Evolutionary conservation across 768 basidiomycete species (phyloP).

Genomic region (Fomitopsis pulvina): DNA sequence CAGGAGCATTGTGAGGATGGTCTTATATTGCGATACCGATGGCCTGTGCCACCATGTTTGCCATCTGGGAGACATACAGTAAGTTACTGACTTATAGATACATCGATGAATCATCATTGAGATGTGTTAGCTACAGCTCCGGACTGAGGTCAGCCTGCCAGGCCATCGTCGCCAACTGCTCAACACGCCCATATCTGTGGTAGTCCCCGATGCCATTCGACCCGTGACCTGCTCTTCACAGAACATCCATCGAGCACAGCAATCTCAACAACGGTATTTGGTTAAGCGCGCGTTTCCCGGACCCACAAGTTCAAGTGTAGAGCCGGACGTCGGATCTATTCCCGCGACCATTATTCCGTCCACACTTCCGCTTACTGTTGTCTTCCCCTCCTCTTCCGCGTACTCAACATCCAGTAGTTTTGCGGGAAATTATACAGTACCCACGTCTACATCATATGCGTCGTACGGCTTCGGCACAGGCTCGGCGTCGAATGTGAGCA

Average conservation of each 20-base stretch:
- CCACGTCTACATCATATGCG: neutral
- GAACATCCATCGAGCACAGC: neutral
- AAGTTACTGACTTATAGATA: conserved; percentile 8
- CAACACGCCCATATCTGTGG: neutral
- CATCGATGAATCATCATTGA: neutral
- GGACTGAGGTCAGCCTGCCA: neutral
- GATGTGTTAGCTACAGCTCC: neutral
- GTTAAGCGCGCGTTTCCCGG: no score
- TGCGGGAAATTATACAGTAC: no score
- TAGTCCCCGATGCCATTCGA: neutral
- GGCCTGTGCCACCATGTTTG: conserved; percentile 36
- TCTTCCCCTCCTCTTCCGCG: no score
- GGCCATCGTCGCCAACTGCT: neutral
- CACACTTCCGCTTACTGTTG: no score
- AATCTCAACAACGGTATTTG: no score
- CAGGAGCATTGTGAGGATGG: conserved; percentile 33
- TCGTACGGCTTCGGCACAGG: no score
- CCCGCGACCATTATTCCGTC: no score
- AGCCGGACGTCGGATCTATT: no score
- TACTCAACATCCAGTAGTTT: no score
- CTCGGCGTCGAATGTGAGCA: neutral
- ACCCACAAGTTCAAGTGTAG: no score
- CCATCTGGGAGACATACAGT: conserved; percentile 38
- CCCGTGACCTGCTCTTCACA: neutral
- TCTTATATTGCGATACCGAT: conserved; percentile 10